Evolutionary conservation across 2,329 filamentous ascomycete species (phyloP).

Genomic region (Colletotrichum echinochloae): DNA sequence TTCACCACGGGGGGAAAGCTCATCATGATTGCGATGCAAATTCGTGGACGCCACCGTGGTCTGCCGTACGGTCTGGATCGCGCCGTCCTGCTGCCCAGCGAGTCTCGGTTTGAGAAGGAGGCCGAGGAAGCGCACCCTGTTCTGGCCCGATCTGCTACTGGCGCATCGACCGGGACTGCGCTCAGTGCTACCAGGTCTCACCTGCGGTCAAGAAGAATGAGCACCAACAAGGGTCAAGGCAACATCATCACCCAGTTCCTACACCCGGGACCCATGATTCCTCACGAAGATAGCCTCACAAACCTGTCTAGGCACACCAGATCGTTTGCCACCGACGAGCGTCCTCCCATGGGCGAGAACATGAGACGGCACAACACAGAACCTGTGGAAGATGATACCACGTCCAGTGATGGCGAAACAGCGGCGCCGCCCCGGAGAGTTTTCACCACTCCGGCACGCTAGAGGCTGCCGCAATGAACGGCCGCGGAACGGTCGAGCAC

Average conservation of each 20-base stretch:
- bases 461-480: slow-evolving; percentile 25
- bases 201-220: slow-evolving; percentile 44
- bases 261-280: slow-evolving; percentile 60
- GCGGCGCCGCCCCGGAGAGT: slow-evolving; percentile 30
- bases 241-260: slow-evolving; percentile 61
- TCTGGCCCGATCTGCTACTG: slow-evolving; percentile 53
- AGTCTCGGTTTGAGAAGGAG: slow-evolving; percentile 66
- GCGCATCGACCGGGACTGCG: slow-evolving; percentile 48
- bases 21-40: slow-evolving; percentile 76
- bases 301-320: slow-evolving; percentile 21
- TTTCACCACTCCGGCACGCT: slow-evolving; percentile 35
- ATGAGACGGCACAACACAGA: slow-evolving; percentile 38
- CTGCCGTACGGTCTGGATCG: slow-evolving; percentile 75
- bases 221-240: slow-evolving; percentile 47
- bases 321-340: slow-evolving; percentile 29
- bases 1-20: slow-evolving; percentile 81
- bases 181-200: slow-evolving; percentile 43
- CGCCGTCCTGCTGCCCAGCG: slow-evolving; percentile 70
- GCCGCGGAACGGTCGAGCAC: background rate
- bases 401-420: slow-evolving; percentile 22
- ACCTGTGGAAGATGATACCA: slow-evolving; percentile 36
- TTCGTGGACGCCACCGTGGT: slow-evolving; percentile 76
- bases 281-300: slow-evolving; percentile 44
- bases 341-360: slow-evolving; percentile 12
- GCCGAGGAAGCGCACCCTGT: slow-evolving; percentile 59